These are phyloP conservation scores for Rhodotorula sp. DNA, from an alignment of 1,284 basidiomycete species.

Conservation along the genomic window DNA sequence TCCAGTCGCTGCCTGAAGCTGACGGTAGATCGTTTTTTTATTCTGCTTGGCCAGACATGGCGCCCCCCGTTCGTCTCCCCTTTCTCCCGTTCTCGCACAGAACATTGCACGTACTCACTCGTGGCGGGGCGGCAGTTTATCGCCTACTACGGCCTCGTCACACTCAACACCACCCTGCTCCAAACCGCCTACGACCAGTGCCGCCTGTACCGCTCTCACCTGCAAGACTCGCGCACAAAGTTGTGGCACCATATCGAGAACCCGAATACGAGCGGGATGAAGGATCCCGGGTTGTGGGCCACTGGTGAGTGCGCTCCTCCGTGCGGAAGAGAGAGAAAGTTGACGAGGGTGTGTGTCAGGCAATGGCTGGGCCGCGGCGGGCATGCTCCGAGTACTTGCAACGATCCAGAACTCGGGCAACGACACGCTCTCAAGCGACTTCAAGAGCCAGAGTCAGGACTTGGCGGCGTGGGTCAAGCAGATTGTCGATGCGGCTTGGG, in stretches of 20 bases:
- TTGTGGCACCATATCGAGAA: constrained; percentile 67
- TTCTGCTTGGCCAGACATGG: constrained; percentile 25
- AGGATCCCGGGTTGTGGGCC: constrained; percentile 52
- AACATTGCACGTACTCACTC: neutral
- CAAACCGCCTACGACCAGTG: constrained; percentile 74
- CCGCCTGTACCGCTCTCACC: constrained; percentile 64
- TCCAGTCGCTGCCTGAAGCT: neutral
- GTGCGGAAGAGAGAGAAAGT: no score
- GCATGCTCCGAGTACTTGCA: constrained; percentile 46
- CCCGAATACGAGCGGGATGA: constrained; percentile 45
- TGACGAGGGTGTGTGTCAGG: constrained; percentile 55
- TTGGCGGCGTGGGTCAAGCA: constrained; percentile 57
- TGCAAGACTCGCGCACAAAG: constrained; percentile 49
- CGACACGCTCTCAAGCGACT: constrained; percentile 52
- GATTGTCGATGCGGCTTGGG: constrained; percentile 18
- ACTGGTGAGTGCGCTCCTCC: constrained; percentile 44
- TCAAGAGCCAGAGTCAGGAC: constrained; percentile 61
- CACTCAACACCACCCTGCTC: constrained; percentile 67
- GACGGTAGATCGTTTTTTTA: neutral
- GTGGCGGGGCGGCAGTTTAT: no score
- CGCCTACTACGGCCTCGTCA: constrained; percentile 78
- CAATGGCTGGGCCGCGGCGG: constrained; percentile 79
- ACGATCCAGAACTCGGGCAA: constrained; percentile 61
- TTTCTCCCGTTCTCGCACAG: neutral
- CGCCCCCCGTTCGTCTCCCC: constrained; percentile 20